Evolutionary conservation across 495 filamentous ascomycete genomes (phyloP), one percentile per base, ranked within the genome.

Genomic region (Xeromyces bisporus): DNA sequence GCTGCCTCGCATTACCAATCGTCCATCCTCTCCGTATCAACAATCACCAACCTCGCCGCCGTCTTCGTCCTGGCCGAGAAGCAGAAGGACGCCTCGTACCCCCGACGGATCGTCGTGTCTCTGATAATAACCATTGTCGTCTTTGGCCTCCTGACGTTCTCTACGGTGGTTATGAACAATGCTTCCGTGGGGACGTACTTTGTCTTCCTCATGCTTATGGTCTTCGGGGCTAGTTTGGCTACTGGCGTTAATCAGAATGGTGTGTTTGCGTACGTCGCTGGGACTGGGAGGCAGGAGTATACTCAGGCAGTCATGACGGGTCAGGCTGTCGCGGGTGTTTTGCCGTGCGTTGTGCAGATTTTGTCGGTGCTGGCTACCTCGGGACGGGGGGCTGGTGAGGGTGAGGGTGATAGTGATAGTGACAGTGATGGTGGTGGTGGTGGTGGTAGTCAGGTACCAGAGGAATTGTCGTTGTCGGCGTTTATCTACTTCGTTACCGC

Each of bases 261-360:
- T 28, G 71, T 86, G 20, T 96, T 94, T 51, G 79, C 91, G 5
- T 94, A 85, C 44, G 85, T 81, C 7, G 69, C 82, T 6, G 76
- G 77, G 16, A 93, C 93, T 40, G 82, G 75, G 12, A 55, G 77
- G 30, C 69, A 77, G 10, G 75, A 83, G 42, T 96, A 93, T 55
- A 93, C 80, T 29, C 86, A 94, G 51, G 89, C 77, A 12, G 85
- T 96, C 50, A 96, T 99, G 91, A 73, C 74, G 15, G 89, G 89
- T 6, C 89, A 99, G 50, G 91, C 74, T 10, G 62, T 96, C 5
- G 85, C 89, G 1, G 89, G 89, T 18, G 86, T 99, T 3, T 63
- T 96, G 9, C 91, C 89, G 0, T 80, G 79, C 25, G 67, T 93
- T 34, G 80, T 79, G 0, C 87, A 71, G 44, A 89, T 94, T 39